phyloP scores from a whole-genome alignment of 768 basidiomycete genomes.

The Basidioascus undulatus region DNA sequence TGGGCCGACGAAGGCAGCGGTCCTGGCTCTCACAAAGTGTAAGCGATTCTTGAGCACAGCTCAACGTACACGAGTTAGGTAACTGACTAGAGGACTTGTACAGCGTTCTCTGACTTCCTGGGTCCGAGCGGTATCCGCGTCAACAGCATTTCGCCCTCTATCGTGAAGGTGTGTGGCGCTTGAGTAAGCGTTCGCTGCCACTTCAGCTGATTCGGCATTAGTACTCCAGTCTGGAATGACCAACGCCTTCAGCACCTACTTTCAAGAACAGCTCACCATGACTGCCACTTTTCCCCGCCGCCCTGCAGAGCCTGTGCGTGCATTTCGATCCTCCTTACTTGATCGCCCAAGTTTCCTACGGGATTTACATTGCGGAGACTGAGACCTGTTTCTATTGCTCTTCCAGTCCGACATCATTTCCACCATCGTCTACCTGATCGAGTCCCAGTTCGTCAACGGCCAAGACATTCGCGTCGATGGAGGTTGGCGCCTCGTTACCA shows the following conservation, averaged over 20 bases:
- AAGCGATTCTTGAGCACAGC: background rate
- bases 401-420: background rate
- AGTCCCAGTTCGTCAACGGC: background rate
- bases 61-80: background rate
- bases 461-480: constrained; percentile 7
- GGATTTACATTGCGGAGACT: too few relatives aligned
- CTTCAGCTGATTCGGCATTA: background rate
- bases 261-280: constrained; percentile 4
- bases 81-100: background rate
- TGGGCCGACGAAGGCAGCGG: constrained; percentile 15
- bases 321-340: constrained; percentile 1
- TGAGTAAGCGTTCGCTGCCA: constrained; percentile 1
- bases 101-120: constrained; percentile 13
- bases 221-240: background rate
- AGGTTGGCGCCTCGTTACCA: constrained; percentile 12
- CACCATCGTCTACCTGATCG: background rate
- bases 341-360: constrained; percentile 1
- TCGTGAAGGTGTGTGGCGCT: too few relatives aligned
- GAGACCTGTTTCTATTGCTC: background rate
- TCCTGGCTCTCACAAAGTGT: constrained; percentile 13
- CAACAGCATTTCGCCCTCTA: constrained; percentile 15
- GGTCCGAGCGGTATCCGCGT: constrained; percentile 16
- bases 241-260: background rate
- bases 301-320: constrained; percentile 1
- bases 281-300: constrained; percentile 10